Conservation (phyloP, 441 rosid species). For the Croton setiger region DNA sequence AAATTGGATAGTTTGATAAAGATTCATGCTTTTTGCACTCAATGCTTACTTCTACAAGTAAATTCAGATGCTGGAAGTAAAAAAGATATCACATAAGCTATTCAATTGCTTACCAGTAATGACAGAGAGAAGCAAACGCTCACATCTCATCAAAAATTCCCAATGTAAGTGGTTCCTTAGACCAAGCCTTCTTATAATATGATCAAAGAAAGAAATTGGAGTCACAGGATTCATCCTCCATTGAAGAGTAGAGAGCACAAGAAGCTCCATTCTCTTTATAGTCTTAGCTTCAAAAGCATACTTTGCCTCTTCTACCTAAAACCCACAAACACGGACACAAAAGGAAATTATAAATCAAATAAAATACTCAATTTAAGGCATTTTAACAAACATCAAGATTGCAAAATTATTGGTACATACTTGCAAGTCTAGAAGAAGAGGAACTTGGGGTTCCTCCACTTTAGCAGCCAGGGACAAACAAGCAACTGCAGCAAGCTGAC, state of each 20-base stretch:
- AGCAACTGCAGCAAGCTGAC: slow-evolving; percentile 64
- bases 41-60: neutral
- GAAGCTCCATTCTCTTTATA: slow-evolving; percentile 68
- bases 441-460: slow-evolving; percentile 70
- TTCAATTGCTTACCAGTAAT: slow-evolving; percentile 41
- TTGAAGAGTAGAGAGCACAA: slow-evolving; percentile 58
- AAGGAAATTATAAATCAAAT: slow-evolving; percentile 3
- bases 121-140: slow-evolving; percentile 43
- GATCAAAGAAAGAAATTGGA: slow-evolving; percentile 60
- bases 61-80: neutral
- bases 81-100: neutral
- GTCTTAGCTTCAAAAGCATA: slow-evolving; percentile 63
- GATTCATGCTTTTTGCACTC: neutral
- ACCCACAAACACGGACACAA: slow-evolving; percentile 1
- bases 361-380: slow-evolving; percentile 24
- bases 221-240: slow-evolving; percentile 91
- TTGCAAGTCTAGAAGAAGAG: slow-evolving; percentile 60
- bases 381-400: slow-evolving; percentile 29
- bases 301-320: slow-evolving; percentile 56
- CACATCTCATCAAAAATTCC: slow-evolving; percentile 56
- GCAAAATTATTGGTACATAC: slow-evolving; percentile 30
- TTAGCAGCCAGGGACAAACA: slow-evolving; percentile 74
- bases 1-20: neutral
- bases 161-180: slow-evolving; percentile 42
- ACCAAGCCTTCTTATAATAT: slow-evolving; percentile 60